Conservation (phyloP, 257 asterid genomes). For the Solanum raphanifolium region DNA sequence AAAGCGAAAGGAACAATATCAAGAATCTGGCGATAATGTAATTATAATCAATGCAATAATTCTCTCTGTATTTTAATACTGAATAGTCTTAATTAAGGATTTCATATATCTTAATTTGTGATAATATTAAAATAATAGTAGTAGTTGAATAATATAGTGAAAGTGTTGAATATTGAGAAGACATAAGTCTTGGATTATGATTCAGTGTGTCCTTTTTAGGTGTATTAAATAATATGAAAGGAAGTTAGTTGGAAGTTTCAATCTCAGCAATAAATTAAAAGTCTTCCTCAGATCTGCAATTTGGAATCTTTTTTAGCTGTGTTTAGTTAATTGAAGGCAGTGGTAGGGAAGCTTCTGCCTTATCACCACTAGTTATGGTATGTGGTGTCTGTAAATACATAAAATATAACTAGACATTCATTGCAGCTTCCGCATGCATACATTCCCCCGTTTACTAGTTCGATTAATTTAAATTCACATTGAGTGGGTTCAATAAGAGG, state of each 20-base stretch:
- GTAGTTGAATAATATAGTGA: background rate
- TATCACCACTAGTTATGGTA: background rate
- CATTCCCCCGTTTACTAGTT: background rate
- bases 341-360: background rate
- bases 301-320: constrained; percentile 5
- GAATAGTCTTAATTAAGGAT: background rate
- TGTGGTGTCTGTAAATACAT: background rate
- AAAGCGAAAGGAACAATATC: background rate
- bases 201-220: background rate
- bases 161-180: background rate
- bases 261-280: background rate
- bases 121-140: background rate
- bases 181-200: background rate
- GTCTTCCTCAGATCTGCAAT: background rate
- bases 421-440: background rate
- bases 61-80: background rate
- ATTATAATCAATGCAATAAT: background rate
- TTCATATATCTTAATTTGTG: background rate
- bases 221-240: constrained; percentile 5
- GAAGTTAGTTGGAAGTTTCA: constrained; percentile 2
- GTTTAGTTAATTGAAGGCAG: background rate
- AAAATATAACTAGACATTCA: background rate
- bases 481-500: background rate
- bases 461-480: background rate
- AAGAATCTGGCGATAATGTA: background rate